Evolutionary conservation across 352 stramenopile genomes (phyloP), one percentile per base, ranked within the genome.

Genomic region (Globisporangium recalcitrans): DNA sequence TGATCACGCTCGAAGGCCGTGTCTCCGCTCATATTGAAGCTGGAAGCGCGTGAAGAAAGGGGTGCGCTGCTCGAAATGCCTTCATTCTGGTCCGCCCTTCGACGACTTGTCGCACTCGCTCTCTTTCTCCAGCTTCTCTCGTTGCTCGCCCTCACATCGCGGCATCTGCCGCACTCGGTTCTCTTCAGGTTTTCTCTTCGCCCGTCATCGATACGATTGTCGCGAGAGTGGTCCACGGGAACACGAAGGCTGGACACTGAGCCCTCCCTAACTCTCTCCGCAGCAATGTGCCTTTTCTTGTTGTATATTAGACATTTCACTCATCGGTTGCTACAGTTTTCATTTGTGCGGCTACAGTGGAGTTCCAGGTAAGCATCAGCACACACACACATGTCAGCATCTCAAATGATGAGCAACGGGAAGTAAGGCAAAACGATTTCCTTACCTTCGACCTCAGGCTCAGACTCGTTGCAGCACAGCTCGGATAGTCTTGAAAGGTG

Each of bases 301-400:
- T 46, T 46, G 38, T 46, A 46, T 46, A 46, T 46, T 46, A 46
- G 38, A 46, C 38, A 46, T 21, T 44, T 46, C 38, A 46, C 38
- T 46, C 38, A 46, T 46, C 38, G 38, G 38, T 46, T 46, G 38
- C 38, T 46, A 46, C 38, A 46, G 38, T 46, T 22, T 46, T 46
- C 38, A 22, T 46, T 46, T 46, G 7, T 46, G 38, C 38, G 38
- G 16, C 38, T 46, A 46, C 38, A 46, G 16, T 16, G n/a, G 11
- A 46, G 16, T 46, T 46, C 14, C 38, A 21, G 38, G 14, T 46
- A 3, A 21, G 9, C 38, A 21, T 22, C 38, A 7, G 22, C 19
- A 46, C 38, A n/a, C n/a, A n/a, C 38, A 46, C 38, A 46, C 2
- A 46, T 4, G 38, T 46, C 22, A 46, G 38, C 38, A 46, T 46